These are phyloP conservation scores for Trichoderma aggressivum DNA, from an alignment of 2,329 filamentous ascomycete species.

Conservation along the genomic window DNA sequence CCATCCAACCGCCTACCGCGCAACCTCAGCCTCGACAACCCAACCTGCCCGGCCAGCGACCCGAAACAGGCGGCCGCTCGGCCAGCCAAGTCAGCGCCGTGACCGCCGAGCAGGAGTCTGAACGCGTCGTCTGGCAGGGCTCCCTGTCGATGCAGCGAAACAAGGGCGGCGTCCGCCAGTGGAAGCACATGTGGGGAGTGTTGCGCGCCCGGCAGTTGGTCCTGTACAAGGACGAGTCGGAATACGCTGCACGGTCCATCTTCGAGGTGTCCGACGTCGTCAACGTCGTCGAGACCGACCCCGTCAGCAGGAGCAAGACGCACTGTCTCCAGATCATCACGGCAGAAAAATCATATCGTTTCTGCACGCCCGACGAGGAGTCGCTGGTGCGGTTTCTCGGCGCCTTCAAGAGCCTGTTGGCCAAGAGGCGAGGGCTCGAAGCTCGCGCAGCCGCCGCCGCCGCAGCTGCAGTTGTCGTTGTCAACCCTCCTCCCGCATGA, in stretches of 20 bases:
- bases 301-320: slow-evolving; percentile 76
- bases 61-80: slow-evolving; percentile 39
- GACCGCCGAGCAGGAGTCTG: slow-evolving; percentile 60
- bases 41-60: slow-evolving; percentile 9
- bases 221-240: slow-evolving; percentile 87
- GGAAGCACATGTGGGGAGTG: slow-evolving; percentile 94
- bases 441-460: slow-evolving; percentile 39
- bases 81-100: slow-evolving; percentile 60
- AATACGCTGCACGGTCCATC: slow-evolving; percentile 84
- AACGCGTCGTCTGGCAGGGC: slow-evolving; percentile 91
- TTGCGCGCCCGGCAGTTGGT: slow-evolving; percentile 80
- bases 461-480: slow-evolving; percentile 20
- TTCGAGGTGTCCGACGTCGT: slow-evolving; percentile 75
- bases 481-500: slow-evolving; percentile 16
- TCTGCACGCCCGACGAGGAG: slow-evolving; percentile 78
- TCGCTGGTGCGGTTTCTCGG: slow-evolving; percentile 79
- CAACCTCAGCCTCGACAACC: slow-evolving; percentile 12
- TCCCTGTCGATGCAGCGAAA: slow-evolving; percentile 82
- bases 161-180: slow-evolving; percentile 79
- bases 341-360: slow-evolving; percentile 80
- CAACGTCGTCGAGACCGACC: slow-evolving; percentile 88
- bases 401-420: slow-evolving; percentile 81
- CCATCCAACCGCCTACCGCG: slow-evolving; percentile 36
- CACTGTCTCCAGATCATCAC: slow-evolving; percentile 91
- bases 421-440: slow-evolving; percentile 63